These are phyloP conservation scores for Cutaneotrichosporon sp. DNA, from an alignment of 1,284 basidiomycete species.

Conservation along the genomic window DNA sequence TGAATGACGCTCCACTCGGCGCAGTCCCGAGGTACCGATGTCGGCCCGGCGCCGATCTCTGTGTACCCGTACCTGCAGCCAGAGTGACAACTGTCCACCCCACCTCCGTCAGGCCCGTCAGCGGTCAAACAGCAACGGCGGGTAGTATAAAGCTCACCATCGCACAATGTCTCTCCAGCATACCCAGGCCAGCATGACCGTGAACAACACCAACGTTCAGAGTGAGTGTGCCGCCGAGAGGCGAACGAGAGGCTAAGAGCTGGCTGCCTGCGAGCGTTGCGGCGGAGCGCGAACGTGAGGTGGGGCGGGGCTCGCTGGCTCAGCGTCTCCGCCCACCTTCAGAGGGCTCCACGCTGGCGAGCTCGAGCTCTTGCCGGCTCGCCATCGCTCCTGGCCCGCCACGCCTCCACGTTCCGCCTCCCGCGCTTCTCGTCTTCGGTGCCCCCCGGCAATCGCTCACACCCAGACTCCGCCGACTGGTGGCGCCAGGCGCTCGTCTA, in stretches of 20 bases:
- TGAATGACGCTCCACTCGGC: not conserved
- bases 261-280: not conserved
- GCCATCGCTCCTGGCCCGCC: not conserved
- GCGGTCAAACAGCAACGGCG: too few species aligned
- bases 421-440: too few species aligned
- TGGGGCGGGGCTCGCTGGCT: not conserved
- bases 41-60: not conserved
- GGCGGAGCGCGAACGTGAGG: not conserved
- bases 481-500: conserved; percentile 69
- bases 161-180: not conserved
- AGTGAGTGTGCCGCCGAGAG: not conserved
- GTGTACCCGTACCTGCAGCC: too few species aligned
- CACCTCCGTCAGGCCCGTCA: too few species aligned
- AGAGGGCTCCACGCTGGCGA: too few species aligned
- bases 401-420: too few species aligned
- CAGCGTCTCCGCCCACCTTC: too few species aligned
- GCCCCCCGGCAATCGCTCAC: not conserved
- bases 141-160: not conserved
- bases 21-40: not conserved
- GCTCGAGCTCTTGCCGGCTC: too few species aligned
- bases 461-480: conserved; percentile 53
- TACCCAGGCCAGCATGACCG: not conserved
- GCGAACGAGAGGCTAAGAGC: not conserved
- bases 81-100: too few species aligned
- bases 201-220: not conserved